These are phyloP conservation scores for Diplosphaera chodatii DNA, from an alignment of 139 green algal species.

Conservation along the genomic window DNA sequence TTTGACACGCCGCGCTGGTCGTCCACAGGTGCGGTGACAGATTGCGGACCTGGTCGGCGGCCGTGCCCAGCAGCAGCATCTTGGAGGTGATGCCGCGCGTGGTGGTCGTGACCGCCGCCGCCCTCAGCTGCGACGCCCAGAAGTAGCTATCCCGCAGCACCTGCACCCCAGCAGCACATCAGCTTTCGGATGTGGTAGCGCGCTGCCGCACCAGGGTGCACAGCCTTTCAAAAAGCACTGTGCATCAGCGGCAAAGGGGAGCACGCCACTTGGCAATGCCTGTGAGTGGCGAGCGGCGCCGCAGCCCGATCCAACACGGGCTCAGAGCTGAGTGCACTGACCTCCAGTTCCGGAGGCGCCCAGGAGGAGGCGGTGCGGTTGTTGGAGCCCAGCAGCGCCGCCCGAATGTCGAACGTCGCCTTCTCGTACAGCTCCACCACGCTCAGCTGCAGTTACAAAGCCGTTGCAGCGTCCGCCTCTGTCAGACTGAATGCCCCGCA, in stretches of 20 bases:
- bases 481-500: not conserved
- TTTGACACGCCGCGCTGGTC: too few species aligned
- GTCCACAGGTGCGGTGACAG: too few species aligned
- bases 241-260: too few species aligned
- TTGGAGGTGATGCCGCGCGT: slow-evolving; percentile 78
- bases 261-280: too few species aligned
- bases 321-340: too few species aligned
- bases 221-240: too few species aligned
- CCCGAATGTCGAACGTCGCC: slow-evolving; percentile 32
- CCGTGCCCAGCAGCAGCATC: slow-evolving; percentile 74
- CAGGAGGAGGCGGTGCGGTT: slow-evolving; percentile 52
- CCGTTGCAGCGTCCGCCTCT: too few species aligned
- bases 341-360: slow-evolving; percentile 46
- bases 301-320: too few species aligned
- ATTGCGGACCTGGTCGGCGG: slow-evolving; percentile 74
- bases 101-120: slow-evolving; percentile 62
- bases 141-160: slow-evolving; percentile 47
- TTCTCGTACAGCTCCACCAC: slow-evolving; percentile 85
- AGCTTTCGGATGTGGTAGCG: too few species aligned
- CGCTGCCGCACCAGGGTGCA: too few species aligned
- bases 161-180: too few species aligned
- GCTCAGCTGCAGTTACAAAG: not conserved
- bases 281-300: too few species aligned
- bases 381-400: slow-evolving; percentile 34
- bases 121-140: slow-evolving; percentile 30